These are phyloP conservation scores for Entelexis sorbosivorans DNA, from an alignment of 1,139 yeast genomes.

Conservation along the genomic window DNA sequence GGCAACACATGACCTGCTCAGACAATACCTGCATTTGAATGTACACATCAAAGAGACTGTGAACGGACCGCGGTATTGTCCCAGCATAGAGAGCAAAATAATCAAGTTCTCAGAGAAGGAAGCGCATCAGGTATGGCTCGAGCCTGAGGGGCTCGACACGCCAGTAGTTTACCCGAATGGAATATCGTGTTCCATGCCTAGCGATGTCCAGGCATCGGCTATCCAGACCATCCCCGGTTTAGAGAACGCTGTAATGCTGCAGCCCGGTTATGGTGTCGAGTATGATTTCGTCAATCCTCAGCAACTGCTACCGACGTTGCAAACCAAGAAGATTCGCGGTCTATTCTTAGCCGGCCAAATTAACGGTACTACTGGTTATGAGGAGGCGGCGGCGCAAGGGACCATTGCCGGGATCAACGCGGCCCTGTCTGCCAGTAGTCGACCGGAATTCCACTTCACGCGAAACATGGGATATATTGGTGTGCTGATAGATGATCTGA, in stretches of 20 bases:
- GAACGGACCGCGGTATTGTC: slow-evolving; percentile 95
- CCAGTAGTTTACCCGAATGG: slow-evolving; percentile 92
- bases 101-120: slow-evolving; percentile 67
- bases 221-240: slow-evolving; percentile 76
- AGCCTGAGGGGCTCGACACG: slow-evolving; percentile 86
- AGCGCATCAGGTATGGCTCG: slow-evolving; percentile 82
- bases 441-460: slow-evolving; percentile 44
- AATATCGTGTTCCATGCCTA: slow-evolving; percentile 92
- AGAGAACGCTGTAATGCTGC: slow-evolving; percentile 74
- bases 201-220: slow-evolving; percentile 70
- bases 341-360: slow-evolving; percentile 91
- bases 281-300: slow-evolving; percentile 94
- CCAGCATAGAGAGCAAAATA: slow-evolving; percentile 86
- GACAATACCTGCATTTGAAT: slow-evolving; percentile 63
- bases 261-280: slow-evolving; percentile 97
- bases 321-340: slow-evolving; percentile 70
- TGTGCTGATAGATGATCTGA: slow-evolving; percentile 82
- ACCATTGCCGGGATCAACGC: slow-evolving; percentile 93
- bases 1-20: slow-evolving; percentile 57
- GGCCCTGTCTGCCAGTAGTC: slow-evolving; percentile 39
- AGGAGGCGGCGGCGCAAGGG: slow-evolving; percentile 98
- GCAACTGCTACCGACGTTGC: slow-evolving; percentile 65
- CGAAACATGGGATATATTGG: slow-evolving; percentile 87
- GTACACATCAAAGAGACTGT: slow-evolving; percentile 90
- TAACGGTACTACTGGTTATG: slow-evolving; percentile 97